Evolutionary conservation across 352 stramenopile species (phyloP).

Genomic region (Pythium aristosporum): DNA sequence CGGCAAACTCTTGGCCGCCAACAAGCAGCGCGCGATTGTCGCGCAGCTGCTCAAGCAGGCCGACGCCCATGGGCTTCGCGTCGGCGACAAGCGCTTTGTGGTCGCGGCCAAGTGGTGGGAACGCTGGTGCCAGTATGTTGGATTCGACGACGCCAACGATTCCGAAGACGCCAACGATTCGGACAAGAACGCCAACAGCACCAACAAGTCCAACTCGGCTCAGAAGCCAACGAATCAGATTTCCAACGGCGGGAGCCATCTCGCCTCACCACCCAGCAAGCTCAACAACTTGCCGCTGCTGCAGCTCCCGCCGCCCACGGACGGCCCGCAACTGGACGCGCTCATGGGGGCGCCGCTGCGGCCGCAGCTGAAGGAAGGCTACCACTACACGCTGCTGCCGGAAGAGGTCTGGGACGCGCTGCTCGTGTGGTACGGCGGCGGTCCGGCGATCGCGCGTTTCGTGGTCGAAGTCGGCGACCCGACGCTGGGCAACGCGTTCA

Average conservation of each 20-base stretch:
- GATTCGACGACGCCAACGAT: conserved; percentile 42
- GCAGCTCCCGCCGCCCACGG: conserved; percentile 44
- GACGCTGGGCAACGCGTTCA: conserved; percentile 54
- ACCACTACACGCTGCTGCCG: conserved; percentile 73
- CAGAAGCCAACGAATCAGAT: too few relatives aligned
- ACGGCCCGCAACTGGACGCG: conserved; percentile 50
- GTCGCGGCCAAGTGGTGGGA: conserved; percentile 84
- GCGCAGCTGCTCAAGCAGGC: conserved; percentile 59
- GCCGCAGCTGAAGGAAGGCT: conserved; percentile 67
- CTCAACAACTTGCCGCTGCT: conserved; percentile 69
- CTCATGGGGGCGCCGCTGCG: conserved; percentile 66
- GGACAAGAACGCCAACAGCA: not conserved
- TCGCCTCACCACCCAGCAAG: conserved; percentile 40
- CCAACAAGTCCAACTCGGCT: not conserved
- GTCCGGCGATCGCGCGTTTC: conserved; percentile 71
- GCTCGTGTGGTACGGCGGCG: conserved; percentile 62
- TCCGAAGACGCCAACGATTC: not conserved
- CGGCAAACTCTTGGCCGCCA: conserved; percentile 30
- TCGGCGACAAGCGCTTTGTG: conserved; percentile 78
- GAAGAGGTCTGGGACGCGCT: conserved; percentile 80
- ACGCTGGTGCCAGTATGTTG: conserved; percentile 70
- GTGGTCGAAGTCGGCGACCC: conserved; percentile 64
- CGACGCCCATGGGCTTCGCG: conserved; percentile 47
- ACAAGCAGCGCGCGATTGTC: conserved; percentile 56
- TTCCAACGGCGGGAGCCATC: not conserved